Conservation (phyloP, 345 rosid genomes). For the Salix viminalis region DNA sequence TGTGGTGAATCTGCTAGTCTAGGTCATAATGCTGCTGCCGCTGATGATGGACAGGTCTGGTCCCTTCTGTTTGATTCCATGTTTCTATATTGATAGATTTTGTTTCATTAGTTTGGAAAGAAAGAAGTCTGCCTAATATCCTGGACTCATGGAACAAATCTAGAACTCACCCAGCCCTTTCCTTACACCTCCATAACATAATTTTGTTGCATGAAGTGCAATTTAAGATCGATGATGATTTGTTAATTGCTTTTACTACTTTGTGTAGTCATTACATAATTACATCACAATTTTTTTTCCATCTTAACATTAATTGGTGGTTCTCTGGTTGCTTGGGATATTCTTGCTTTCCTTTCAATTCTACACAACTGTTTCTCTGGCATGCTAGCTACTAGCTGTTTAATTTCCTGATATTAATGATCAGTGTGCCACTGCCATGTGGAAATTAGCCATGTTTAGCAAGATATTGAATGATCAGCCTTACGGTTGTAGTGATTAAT, state of each 20-base stretch:
- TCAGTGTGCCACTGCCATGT: not conserved
- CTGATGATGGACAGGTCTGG: conserved; percentile 54
- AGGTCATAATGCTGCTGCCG: conserved; percentile 48
- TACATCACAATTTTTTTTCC: not conserved
- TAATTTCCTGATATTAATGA: too few relatives aligned
- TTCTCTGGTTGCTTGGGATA: not conserved
- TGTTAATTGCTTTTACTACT: not conserved
- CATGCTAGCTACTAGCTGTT: not conserved
- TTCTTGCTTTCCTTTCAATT: not conserved
- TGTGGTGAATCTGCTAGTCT: conserved; percentile 91
- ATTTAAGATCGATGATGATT: not conserved
- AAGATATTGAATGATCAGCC: not conserved
- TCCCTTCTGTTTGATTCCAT: not conserved
- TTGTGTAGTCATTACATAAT: not conserved
- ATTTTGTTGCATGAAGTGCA: not conserved
- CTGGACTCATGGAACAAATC: not conserved
- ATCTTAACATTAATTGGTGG: not conserved
- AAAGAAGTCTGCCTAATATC: not conserved
- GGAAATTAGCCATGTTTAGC: not conserved
- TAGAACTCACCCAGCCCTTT: not conserved
- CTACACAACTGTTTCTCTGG: not conserved
- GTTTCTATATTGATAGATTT: not conserved
- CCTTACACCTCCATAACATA: not conserved
- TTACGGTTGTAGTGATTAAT: not conserved
- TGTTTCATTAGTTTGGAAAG: not conserved